Base-by-base conservation (phyloP, 164 flowering plant genomes). In the Litsea cubeba region DNA sequence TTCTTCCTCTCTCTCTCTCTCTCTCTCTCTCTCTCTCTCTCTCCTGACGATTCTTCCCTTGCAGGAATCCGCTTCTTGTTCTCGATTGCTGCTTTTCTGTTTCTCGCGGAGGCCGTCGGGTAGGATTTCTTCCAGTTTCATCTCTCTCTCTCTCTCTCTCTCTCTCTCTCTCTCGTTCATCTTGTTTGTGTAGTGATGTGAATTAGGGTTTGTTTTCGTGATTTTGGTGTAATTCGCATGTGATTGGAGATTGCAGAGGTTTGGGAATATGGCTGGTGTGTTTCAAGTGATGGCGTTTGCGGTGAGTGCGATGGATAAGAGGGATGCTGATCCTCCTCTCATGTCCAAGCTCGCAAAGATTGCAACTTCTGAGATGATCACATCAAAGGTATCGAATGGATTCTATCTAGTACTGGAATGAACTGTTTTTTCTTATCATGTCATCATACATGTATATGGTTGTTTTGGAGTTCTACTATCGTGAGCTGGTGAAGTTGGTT, bases 41-140 rank as follows among this genome's bases (percentile, higher is more conserved):
- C 25, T 65, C 20, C n/a, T 12, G 14, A 20, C 50, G 40, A n/a
- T 22, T 73, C 75, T 57, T 30, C 28, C 2, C 72, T 77, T 79
- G 74, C 70, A 94, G 98, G 83, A 88, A 88, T 50, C 97, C 98
- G 2, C 85, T 88, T 51, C 83, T 91, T 75, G 95, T 95, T 30
- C 99, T 95, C 3, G 97, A 95, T 23, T 92, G 95, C 76, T 95
- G 95, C 81, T 88, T 72, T 2, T 74, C 84, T 22, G 87, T 85
- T 58, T 91, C 97, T 46, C 88, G 91, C 24, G 99, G 99, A n/a
- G 97, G 99, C 50, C 90, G 99, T 12, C 80, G 97, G 83, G 99
- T 95, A 87, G 7, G 24, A 1, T 12, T 75, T 7, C 11, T 65
- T 28, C 46, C 46, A 40, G 0, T 51, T 12, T 49, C 24, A 46